Percentiles rank a stretch among this genome's conserved stretches.
These are phyloP conservation scores for Astraeus odoratus DNA, from an alignment of 768 basidiomycete genomes.

Conservation along the genomic window DNA sequence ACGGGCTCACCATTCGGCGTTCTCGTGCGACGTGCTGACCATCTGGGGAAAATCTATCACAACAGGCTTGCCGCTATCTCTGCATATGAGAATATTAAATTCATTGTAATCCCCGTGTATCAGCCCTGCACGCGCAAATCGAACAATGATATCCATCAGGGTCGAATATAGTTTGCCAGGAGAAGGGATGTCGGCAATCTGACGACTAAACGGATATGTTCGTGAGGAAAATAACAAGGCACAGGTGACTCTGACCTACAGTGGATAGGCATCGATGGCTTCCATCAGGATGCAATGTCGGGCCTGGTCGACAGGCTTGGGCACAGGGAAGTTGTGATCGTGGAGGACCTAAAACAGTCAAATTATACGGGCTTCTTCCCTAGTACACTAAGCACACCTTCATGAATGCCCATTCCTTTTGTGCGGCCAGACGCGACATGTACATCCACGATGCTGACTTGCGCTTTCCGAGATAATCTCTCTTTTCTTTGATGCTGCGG, in stretches of 20 bases:
- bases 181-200: slow-evolving; percentile 74
- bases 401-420: slow-evolving; percentile 99
- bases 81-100: slow-evolving; percentile 93
- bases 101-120: slow-evolving; percentile 99
- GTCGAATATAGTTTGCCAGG: slow-evolving; percentile 87
- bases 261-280: slow-evolving; percentile 87
- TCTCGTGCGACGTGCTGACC: slow-evolving; percentile 94
- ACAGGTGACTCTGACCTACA: slow-evolving; percentile 47
- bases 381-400: slow-evolving; percentile 47
- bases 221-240: background rate
- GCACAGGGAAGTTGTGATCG: slow-evolving; percentile 90
- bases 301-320: slow-evolving; percentile 88
- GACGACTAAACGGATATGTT: slow-evolving; percentile 51
- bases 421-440: slow-evolving; percentile 91
- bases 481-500: slow-evolving; percentile 91
- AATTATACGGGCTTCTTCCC: background rate
- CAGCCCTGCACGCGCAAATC: slow-evolving; percentile 88
- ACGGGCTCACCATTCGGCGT: slow-evolving; percentile 82
- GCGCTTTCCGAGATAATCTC: slow-evolving; percentile 93
- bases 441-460: slow-evolving; percentile 99
- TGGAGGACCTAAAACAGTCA: slow-evolving; percentile 61
- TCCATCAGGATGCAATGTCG: slow-evolving; percentile 96
- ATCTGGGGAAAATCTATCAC: slow-evolving; percentile 99
- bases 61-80: slow-evolving; percentile 68
- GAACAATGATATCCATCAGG: slow-evolving; percentile 94